Percentiles rank a stretch among this genome's conserved stretches.
Evolutionary conservation across 257 asterid species (phyloP).

Genomic region (Penstemon newberryi): DNA sequence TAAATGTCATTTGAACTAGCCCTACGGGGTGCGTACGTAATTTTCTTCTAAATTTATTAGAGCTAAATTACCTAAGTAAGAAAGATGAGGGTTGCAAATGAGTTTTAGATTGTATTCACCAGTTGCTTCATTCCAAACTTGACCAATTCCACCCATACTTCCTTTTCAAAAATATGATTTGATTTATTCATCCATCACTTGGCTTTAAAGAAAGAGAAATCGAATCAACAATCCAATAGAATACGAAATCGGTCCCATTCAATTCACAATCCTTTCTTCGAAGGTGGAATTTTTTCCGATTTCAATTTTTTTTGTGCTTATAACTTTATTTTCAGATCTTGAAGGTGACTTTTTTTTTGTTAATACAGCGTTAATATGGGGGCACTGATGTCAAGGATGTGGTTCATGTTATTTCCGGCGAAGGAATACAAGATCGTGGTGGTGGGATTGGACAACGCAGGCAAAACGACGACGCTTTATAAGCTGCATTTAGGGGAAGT

Average conservation of each 20-base stretch:
- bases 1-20: too few species aligned
- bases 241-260: background rate
- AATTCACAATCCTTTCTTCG: background rate
- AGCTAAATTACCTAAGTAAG: too few species aligned
- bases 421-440: conserved; percentile 98
- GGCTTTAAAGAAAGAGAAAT: too few species aligned
- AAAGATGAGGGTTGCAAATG: too few species aligned
- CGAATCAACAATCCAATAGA: too few species aligned
- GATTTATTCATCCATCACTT: too few species aligned
- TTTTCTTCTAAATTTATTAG: too few species aligned
- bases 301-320: conserved; percentile 1
- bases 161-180: too few species aligned
- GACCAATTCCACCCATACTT: too few species aligned
- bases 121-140: too few species aligned
- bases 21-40: too few species aligned
- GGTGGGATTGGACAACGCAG: conserved; percentile 96
- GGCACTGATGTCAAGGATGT: conserved; percentile 77
- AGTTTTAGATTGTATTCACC: too few species aligned
- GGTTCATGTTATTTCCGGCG: conserved; percentile 96
- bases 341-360: conserved; percentile 7
- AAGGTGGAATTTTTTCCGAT: conserved; percentile 18
- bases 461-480: conserved; percentile 98
- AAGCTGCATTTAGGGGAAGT: conserved; percentile 89
- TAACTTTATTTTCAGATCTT: conserved; percentile 34
- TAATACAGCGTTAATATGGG: conserved; percentile 49